Evolutionary conservation across 345 rosid genomes (phyloP), one percentile per base, ranked within the genome.

Genomic region (Ceriops decandra): DNA sequence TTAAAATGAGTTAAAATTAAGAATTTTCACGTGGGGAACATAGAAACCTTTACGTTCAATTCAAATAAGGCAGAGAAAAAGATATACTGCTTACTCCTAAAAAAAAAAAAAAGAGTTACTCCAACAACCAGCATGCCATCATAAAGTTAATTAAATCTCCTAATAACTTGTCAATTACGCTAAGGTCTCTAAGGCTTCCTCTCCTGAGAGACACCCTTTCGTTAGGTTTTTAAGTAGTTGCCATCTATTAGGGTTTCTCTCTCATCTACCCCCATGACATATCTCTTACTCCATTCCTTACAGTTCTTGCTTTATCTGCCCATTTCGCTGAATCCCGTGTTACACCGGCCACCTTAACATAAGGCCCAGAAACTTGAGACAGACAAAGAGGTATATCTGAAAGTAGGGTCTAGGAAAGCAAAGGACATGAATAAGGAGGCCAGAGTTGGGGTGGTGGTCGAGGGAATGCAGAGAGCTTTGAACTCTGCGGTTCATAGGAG

Each of bases 371-470:
- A 56, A 21, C 17, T 9, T 16, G 24, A 56, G 28, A 56, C 15
- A 27, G 28, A 10, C 16, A 10, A 56, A 56, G 24, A 24, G 26
- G 16, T 24, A 3, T 9, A 56, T 27, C 59, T 5, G 17, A 11
- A 21, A 56, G 13, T 22, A 8, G 10, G 26, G 59, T 15, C 2
- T 42, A 42, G 49, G 17, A 42, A 10, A 10, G 6, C 16, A 24
- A 17, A 6, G 21, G 64, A 7, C 24, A 79, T 82, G 84, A 79
- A 77, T n/a, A 71, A 82, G 82, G 93, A 89, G 42, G 96, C 97
- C 11, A 80, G 93, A 77, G 96, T 90, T 54, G 92, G 93, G 51
- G 83, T 80, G 69, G 93, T 85, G 66, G 83, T 85, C 52, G 92
- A 90, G 62, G 92, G 90, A 69, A 82, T 89, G 7, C 92, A 85